These are phyloP conservation scores for Solanum hybrid DNA, from an alignment of 305 asterid genomes.

Conservation along the genomic window DNA sequence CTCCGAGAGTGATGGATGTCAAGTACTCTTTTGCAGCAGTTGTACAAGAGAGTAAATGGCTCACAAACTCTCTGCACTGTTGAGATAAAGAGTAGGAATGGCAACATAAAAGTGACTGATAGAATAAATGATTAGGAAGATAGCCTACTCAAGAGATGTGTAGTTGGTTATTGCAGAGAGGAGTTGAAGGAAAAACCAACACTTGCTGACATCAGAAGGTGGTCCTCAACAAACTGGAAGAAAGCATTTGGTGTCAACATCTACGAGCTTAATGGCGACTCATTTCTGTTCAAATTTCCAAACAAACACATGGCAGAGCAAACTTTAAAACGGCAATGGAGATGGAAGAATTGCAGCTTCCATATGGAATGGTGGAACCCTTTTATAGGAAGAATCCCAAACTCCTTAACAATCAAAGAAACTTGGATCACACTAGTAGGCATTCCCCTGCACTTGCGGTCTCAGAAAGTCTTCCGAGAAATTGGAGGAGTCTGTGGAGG, in stretches of 20 bases:
- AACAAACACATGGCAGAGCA: not conserved
- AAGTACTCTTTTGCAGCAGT: not conserved
- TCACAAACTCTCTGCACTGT: not conserved
- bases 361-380: not conserved
- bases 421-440: not conserved
- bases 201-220: not conserved
- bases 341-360: not conserved
- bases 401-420: not conserved
- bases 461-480: too few relatives aligned
- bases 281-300: not conserved
- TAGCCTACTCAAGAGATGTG: not conserved
- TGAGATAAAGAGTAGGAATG: not conserved
- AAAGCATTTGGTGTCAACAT: not conserved
- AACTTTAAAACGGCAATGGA: not conserved
- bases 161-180: not conserved
- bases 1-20: not conserved
- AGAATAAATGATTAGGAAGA: not conserved
- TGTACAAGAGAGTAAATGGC: not conserved
- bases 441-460: not conserved
- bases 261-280: not conserved
- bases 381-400: not conserved
- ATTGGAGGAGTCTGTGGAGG: too few relatives aligned
- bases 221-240: not conserved
- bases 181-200: not conserved
- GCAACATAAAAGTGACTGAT: not conserved